Evolutionary conservation across 176 grass and related monocot species (phyloP).

Genomic region (Aegilops umbellulata): DNA sequence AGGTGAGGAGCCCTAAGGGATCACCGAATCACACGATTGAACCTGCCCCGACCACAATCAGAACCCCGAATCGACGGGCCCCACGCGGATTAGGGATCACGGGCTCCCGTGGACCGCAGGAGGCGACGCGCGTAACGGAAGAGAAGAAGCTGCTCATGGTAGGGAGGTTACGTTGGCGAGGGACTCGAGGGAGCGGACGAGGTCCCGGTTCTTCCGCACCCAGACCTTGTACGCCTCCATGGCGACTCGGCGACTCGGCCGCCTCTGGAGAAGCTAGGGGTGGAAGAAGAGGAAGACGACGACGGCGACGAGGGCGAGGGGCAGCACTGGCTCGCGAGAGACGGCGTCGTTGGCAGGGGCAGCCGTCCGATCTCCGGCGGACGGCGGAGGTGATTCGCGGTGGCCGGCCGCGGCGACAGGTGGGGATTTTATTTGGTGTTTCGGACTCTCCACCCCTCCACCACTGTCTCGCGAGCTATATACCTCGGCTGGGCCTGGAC

Average conservation of each 20-base stretch:
- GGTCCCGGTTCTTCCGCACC: constrained; percentile 84
- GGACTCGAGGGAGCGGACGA: constrained; percentile 91
- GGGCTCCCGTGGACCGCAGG: background rate
- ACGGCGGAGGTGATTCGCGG: constrained; percentile 20
- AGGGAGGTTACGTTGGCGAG: constrained; percentile 71
- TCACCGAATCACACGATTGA: background rate
- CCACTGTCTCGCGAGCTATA: background rate
- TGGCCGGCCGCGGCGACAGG: constrained; percentile 11
- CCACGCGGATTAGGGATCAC: background rate
- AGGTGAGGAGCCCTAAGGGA: background rate
- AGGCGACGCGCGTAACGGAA: background rate
- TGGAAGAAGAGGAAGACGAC: background rate
- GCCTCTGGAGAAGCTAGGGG: background rate
- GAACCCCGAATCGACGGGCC: background rate
- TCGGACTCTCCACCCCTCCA: background rate
- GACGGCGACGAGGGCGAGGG: background rate
- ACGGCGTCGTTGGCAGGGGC: background rate
- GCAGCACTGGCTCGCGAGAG: background rate
- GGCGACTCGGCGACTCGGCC: background rate
- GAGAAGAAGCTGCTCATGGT: background rate
- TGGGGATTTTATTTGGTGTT: constrained; percentile 13
- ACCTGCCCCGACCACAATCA: background rate
- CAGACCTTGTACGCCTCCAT: constrained; percentile 97
- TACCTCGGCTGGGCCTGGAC: background rate
- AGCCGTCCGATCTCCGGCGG: background rate